phyloP scores from a whole-genome alignment of 306 rosid genomes.

The Acmispon strigosus region DNA sequence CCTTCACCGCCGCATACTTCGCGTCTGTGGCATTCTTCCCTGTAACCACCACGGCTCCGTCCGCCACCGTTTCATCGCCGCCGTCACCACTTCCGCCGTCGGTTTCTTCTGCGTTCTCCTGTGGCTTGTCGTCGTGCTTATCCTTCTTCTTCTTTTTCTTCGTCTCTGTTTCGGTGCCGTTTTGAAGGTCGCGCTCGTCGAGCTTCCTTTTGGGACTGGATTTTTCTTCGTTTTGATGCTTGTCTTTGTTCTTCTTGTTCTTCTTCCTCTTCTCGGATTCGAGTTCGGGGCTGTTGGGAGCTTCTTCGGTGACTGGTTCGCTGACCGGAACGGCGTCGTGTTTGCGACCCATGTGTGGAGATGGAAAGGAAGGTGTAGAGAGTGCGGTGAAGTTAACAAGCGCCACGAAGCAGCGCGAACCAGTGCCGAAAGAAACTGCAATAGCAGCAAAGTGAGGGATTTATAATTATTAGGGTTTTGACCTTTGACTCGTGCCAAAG shows the following conservation, averaged over 20 bases:
- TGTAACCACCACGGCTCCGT: constrained; percentile 48
- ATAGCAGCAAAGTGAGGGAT: neutral
- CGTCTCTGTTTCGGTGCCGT: constrained; percentile 29
- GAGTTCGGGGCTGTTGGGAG: constrained; percentile 8
- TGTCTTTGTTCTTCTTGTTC: constrained; percentile 36
- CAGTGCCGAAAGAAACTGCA: constrained; percentile 1
- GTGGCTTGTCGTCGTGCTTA: constrained; percentile 24
- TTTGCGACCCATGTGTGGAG: constrained; percentile 58
- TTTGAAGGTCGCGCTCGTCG: constrained; percentile 22
- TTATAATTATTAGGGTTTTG: constrained; percentile 53
- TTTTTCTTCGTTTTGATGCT: constrained; percentile 21
- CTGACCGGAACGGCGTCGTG: constrained; percentile 26
- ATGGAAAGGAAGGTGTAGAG: neutral
- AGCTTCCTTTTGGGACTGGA: constrained; percentile 49
- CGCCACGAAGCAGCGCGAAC: constrained; percentile 10
- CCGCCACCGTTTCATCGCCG: constrained; percentile 29
- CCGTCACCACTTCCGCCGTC: neutral
- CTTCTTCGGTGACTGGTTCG: constrained; percentile 39
- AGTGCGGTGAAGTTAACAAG: neutral
- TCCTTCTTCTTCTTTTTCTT: constrained; percentile 46
- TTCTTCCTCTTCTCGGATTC: constrained; percentile 47
- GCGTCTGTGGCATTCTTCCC: constrained; percentile 53
- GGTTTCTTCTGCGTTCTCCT: constrained; percentile 20
- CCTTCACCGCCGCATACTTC: constrained; percentile 43
- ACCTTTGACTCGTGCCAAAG: neutral